Base-by-base conservation (phyloP, 2,329 filamentous ascomycete genomes). In the Colletotrichum musicola region DNA sequence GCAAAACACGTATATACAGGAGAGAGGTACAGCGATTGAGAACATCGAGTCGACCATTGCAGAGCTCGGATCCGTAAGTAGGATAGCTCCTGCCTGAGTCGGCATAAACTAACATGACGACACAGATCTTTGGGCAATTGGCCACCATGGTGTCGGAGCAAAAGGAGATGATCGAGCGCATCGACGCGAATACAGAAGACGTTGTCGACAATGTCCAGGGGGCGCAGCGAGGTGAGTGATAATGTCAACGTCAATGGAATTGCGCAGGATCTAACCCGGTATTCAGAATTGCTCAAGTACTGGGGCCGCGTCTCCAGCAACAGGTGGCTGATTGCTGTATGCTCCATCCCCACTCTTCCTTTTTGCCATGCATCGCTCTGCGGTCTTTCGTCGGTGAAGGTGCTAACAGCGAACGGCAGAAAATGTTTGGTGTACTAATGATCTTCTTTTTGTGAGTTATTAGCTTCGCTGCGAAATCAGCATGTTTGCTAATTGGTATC, bases 171-270 rank as follows among this genome's bases (percentile, higher is more conserved):
- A 97, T 99, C 72, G 94, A 98, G 81, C 88, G 95, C 57, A 98
- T 98, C 76, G 95, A 98, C 75, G 95, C 95, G 72, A 98, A 98
- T 80, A 98, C 95, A 1, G 96, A 99, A 77, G 95, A 98, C 74
- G 94, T 99, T 6, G 95, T 99, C 62, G 95, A 98, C 76, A 99
- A 99, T 75, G 95, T 99, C n/a, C 90, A 97, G 76, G 96, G 96
- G 18, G 96, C 96, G 6, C 96, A 99, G 78, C 88, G 95, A 71
- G 70, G 70, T 71, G 46, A 46, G 68, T 22, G 49, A 46, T n/a
- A 3, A 35, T 53, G 18, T 22, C n/a, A 20, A 6, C 30, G 30
- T 22, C 6, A 49, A n/a, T 47, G 25, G 38, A 6, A 18, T 38
- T 53, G 12, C 10, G 47, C 14, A 14, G 2, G 10, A 35, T 50